A percentile compares a stretch with the other conserved stretches of the same genome.
These are phyloP conservation scores for Cystoderma amianthinum DNA, from an alignment of 768 basidiomycete species.

Conservation along the genomic window DNA sequence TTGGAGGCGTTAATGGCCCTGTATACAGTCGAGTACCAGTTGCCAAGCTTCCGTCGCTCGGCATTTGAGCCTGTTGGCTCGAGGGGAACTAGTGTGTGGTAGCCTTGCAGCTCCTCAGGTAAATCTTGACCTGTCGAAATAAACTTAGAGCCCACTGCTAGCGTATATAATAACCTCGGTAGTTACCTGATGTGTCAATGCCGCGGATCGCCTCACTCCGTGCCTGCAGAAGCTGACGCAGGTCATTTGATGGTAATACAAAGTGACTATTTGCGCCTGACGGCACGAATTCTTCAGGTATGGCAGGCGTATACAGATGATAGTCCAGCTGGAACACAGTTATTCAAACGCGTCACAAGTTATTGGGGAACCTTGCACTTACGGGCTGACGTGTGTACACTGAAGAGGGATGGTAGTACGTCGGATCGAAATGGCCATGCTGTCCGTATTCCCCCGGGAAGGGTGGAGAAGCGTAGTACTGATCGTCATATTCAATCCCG, in stretches of 20 bases:
- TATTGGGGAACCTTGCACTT: constrained; percentile 4
- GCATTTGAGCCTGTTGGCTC: constrained; percentile 39
- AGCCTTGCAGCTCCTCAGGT: constrained; percentile 86
- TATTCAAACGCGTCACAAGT: neutral
- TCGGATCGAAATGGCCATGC: constrained; percentile 16
- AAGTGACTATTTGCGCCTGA: constrained; percentile 55
- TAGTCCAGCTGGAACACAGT: constrained; percentile 66
- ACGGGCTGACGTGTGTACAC: constrained; percentile 69
- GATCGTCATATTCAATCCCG: neutral
- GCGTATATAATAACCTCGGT: neutral
- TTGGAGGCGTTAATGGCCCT: constrained; percentile 73
- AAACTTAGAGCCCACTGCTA: constrained; percentile 19
- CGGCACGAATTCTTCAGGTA: constrained; percentile 47
- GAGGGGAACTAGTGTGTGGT: constrained; percentile 80
- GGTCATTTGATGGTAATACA: constrained; percentile 40
- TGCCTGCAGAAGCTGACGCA: constrained; percentile 37
- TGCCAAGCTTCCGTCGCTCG: constrained; percentile 75
- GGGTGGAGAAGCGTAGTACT: neutral
- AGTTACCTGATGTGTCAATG: constrained; percentile 27
- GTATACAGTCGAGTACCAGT: constrained; percentile 81
- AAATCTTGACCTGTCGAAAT: constrained; percentile 48
- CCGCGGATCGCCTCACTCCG: constrained; percentile 66
- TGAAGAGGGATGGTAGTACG: constrained; percentile 36
- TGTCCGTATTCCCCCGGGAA: neutral
- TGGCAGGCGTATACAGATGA: constrained; percentile 78